phyloP scores from a whole-genome alignment of 176 grass and related monocot genomes.

The Otatea glauca region DNA sequence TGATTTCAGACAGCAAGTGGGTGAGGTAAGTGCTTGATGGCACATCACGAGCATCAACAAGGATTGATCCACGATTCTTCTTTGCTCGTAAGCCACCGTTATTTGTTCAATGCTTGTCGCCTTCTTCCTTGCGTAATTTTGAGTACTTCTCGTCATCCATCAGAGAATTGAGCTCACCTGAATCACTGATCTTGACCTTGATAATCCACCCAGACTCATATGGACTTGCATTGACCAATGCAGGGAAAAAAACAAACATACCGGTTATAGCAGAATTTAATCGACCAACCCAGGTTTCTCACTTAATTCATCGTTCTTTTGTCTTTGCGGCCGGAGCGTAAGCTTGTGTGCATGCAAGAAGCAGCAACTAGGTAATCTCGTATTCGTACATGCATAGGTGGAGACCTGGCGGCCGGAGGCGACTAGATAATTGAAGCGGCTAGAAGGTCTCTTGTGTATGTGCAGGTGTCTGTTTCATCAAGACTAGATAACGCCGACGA shows the following conservation, averaged over 20 bases:
- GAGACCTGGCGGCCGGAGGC: too few relatives aligned
- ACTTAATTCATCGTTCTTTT: conserved; percentile 58
- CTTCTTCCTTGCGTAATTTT: conserved; percentile 89
- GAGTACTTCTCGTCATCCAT: conserved; percentile 80
- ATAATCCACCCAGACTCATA: conserved; percentile 90
- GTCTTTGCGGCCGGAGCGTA: too few relatives aligned
- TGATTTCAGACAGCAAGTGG: too few relatives aligned
- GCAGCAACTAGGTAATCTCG: too few relatives aligned
- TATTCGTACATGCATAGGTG: too few relatives aligned
- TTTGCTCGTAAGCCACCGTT: conserved; percentile 20
- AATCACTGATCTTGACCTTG: conserved; percentile 84
- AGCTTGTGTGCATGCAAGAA: too few relatives aligned
- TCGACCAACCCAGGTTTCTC: conserved; percentile 72
- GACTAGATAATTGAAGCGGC: too few relatives aligned
- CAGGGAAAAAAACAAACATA: neutral
- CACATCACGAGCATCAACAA: conserved; percentile 19
- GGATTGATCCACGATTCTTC: neutral
- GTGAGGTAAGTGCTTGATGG: too few relatives aligned
- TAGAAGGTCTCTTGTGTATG: too few relatives aligned
- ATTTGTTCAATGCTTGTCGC: conserved; percentile 64
- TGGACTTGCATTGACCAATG: conserved; percentile 74
- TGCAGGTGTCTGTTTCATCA: too few relatives aligned
- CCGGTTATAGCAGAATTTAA: neutral
- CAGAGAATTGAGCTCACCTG: conserved; percentile 68
- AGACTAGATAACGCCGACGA: too few relatives aligned